Evolutionary conservation across 2,329 filamentous ascomycete genomes (phyloP).

Genomic region (Talaromyces albobiverticillius): DNA sequence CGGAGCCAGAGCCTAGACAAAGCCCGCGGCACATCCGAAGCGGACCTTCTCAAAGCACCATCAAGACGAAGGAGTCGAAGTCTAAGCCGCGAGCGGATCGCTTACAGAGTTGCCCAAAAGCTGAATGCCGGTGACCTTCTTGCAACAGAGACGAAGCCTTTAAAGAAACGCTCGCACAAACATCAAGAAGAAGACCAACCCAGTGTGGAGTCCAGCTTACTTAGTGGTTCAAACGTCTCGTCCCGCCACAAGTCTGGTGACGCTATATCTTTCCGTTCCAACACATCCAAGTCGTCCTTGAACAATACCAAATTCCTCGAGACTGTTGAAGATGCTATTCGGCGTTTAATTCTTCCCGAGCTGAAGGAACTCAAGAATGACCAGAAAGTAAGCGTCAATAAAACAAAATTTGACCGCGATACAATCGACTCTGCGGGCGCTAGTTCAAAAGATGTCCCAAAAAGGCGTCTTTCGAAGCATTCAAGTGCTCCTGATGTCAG

Average conservation of each 20-base stretch:
- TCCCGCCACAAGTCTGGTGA: slow-evolving; percentile 55
- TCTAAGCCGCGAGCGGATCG: slow-evolving; percentile 64
- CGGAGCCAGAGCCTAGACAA: slow-evolving; percentile 52
- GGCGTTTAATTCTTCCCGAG: slow-evolving; percentile 84
- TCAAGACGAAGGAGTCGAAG: slow-evolving; percentile 59
- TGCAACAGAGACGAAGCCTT: slow-evolving; percentile 43
- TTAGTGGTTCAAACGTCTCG: slow-evolving; percentile 56
- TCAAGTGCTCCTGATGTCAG: slow-evolving; percentile 60
- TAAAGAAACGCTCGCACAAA: slow-evolving; percentile 49
- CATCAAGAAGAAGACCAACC: slow-evolving; percentile 53
- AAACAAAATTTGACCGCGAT: slow-evolving; percentile 65
- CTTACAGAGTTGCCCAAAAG: slow-evolving; percentile 68
- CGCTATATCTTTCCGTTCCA: slow-evolving; percentile 58
- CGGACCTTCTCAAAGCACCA: slow-evolving; percentile 58
- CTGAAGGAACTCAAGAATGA: slow-evolving; percentile 88
- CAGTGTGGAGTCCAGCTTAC: slow-evolving; percentile 60
- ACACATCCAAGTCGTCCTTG: slow-evolving; percentile 66
- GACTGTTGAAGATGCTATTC: slow-evolving; percentile 90
- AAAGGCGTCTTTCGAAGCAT: slow-evolving; percentile 58
- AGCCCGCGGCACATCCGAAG: slow-evolving; percentile 28
- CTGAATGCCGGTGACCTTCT: slow-evolving; percentile 50
- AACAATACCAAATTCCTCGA: slow-evolving; percentile 90
- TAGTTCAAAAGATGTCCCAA: slow-evolving; percentile 56
- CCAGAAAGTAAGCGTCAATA: slow-evolving; percentile 72
- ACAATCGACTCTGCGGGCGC: slow-evolving; percentile 58